phyloP scores from a whole-genome alignment of 2,329 filamentous ascomycete genomes.

The Fusarium nodosum region DNA sequence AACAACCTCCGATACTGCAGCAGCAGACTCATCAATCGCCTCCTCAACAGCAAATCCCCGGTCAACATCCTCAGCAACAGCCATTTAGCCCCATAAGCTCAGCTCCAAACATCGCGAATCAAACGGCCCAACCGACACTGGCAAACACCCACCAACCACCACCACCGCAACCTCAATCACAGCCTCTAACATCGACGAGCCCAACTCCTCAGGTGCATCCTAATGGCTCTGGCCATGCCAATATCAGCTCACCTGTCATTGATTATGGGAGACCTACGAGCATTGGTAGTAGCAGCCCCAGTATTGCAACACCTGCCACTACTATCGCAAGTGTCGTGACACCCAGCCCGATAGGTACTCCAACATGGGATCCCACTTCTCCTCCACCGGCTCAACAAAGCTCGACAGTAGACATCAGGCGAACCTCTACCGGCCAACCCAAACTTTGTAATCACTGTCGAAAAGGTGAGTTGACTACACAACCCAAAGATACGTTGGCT shows the following conservation, averaged over 20 bases:
- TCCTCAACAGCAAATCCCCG: not conserved
- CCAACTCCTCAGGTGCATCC: conserved; percentile 14
- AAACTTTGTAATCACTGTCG: conserved; percentile 41
- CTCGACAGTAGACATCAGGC: conserved; percentile 1
- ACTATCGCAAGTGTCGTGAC: conserved; percentile 23
- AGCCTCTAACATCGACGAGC: conserved; percentile 3
- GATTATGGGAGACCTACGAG: conserved; percentile 26
- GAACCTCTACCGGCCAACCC: conserved; percentile 20
- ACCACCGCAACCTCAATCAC: conserved; percentile 1
- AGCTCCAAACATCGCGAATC: conserved; percentile 14
- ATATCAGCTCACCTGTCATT: conserved; percentile 11
- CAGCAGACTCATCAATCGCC: not conserved
- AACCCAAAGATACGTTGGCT: fast-evolving
- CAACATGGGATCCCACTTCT: conserved; percentile 19
- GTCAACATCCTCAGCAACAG: conserved; percentile 13
- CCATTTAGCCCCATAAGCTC: conserved; percentile 2
- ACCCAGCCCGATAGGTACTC: conserved; percentile 16
- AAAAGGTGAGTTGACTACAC: conserved; percentile 23
- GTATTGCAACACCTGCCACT: conserved; percentile 27
- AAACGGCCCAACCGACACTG: not conserved
- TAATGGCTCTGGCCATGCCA: conserved; percentile 13
- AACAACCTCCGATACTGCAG: conserved; percentile 1
- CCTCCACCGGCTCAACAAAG: conserved; percentile 8
- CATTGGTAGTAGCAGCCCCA: conserved; percentile 25
- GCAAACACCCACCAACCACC: conserved; percentile 8